A percentile compares a stretch with the other conserved stretches of the same genome.
Conservation (phyloP, 1,139 yeast species). For the Kurtzmaniella quercitrusa region DNA sequence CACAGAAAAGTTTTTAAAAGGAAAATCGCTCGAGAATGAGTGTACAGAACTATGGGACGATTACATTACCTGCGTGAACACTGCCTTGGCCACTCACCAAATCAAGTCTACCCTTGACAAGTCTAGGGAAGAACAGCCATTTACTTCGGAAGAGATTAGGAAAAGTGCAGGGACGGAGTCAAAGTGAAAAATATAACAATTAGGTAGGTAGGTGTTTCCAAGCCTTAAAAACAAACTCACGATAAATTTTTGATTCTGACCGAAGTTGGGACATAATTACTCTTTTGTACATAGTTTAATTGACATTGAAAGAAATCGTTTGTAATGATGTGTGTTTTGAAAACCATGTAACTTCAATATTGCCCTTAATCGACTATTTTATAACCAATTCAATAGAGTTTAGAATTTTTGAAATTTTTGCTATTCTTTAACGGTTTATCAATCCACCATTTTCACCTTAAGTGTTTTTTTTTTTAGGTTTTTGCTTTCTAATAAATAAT, state of each 20-base stretch:
- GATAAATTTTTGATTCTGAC: too few relatives aligned
- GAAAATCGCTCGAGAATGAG: conserved; percentile 73
- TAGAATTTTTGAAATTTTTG: too few relatives aligned
- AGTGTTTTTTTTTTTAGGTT: background rate
- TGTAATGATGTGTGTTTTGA: background rate
- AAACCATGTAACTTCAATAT: background rate
- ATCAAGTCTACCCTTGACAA: conserved; percentile 84
- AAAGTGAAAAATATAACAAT: background rate
- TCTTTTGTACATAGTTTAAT: background rate
- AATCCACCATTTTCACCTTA: background rate
- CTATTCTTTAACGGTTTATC: background rate
- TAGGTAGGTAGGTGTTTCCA: too few relatives aligned
- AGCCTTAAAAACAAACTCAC: too few relatives aligned
- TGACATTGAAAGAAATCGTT: background rate
- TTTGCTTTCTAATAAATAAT: conserved; percentile 14
- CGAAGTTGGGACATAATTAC: background rate
- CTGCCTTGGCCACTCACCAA: conserved; percentile 67
- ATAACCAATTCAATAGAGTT: too few relatives aligned
- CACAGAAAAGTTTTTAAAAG: conserved; percentile 79
- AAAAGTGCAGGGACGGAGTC: conserved; percentile 14
- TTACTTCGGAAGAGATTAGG: conserved; percentile 37
- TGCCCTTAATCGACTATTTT: too few relatives aligned
- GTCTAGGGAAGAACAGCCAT: conserved; percentile 90
- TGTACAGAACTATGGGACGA: conserved; percentile 87
- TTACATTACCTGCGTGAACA: conserved; percentile 81